Conservation (phyloP, 2,329 filamentous ascomycete species). For the Raffaelea ambrosiae region DNA sequence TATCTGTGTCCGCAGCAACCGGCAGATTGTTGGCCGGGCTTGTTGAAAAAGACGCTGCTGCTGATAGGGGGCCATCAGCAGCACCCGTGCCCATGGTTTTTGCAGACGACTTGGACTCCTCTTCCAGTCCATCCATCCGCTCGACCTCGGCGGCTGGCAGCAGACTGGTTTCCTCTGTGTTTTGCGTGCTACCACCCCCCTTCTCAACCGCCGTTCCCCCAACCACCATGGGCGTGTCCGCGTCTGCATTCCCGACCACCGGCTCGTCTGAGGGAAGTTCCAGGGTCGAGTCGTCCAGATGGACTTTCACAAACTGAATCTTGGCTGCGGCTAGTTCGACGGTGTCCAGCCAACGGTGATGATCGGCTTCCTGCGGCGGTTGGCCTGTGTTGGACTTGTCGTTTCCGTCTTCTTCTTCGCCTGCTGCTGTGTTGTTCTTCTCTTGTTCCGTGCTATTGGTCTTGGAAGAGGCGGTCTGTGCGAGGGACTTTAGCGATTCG, state of each 20-base stretch:
- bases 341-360: slow-evolving; percentile 38
- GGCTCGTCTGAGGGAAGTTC: slow-evolving; percentile 18
- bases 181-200: too few relatives aligned
- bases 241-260: slow-evolving; percentile 1
- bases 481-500: slow-evolving; percentile 51
- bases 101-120: too few relatives aligned
- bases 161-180: too few relatives aligned
- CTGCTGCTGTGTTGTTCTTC: not conserved
- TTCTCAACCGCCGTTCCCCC: too few relatives aligned
- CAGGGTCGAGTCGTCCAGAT: slow-evolving; percentile 43
- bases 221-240: not conserved
- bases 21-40: too few relatives aligned
- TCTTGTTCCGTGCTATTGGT: slow-evolving; percentile 23
- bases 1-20: not conserved
- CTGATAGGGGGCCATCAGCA: too few relatives aligned
- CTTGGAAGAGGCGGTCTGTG: slow-evolving; percentile 32
- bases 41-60: too few relatives aligned
- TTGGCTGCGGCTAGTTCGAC: slow-evolving; percentile 54
- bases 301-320: slow-evolving; percentile 56
- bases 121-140: too few relatives aligned
- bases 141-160: not conserved
- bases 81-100: too few relatives aligned
- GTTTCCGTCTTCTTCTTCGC: not conserved
- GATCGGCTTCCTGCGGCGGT: slow-evolving; percentile 13
- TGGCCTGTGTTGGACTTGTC: not conserved